Evolutionary conservation across 2,329 filamentous ascomycete genomes (phyloP).

Genomic region (Hypoxylon sp.): DNA sequence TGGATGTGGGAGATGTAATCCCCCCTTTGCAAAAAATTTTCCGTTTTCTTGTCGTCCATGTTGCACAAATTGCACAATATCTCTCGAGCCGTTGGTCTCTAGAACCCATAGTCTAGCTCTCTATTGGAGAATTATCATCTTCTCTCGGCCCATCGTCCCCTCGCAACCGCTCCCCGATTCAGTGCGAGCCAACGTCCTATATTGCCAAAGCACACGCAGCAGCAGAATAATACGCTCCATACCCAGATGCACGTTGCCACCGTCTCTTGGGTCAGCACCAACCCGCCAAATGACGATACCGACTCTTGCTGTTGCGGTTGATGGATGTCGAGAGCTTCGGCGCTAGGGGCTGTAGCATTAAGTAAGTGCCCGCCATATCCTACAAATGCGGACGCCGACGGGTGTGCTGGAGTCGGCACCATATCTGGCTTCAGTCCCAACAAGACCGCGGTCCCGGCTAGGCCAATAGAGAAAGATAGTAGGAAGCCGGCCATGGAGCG

Average conservation of each 20-base stretch:
- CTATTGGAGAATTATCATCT: conserved; percentile 3
- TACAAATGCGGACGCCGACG: conserved; percentile 47
- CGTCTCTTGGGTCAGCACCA: conserved; percentile 70
- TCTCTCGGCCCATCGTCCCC: conserved; percentile 60
- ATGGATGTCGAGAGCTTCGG: conserved; percentile 14
- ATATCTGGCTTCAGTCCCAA: conserved; percentile 83
- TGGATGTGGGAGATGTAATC: not conserved
- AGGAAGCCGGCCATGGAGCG: conserved; percentile 88
- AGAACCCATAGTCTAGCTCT: not conserved
- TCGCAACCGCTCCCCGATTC: conserved; percentile 59
- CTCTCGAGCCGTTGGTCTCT: not conserved
- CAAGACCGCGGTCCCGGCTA: conserved; percentile 80
- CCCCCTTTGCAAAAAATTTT: not conserved
- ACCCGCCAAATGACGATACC: conserved; percentile 64
- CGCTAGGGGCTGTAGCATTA: conserved; percentile 18
- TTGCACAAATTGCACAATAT: conserved; percentile 1
- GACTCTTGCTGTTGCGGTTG: conserved; percentile 37
- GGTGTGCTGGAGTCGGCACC: conserved; percentile 75
- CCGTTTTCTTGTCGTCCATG: not conserved
- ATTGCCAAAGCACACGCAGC: conserved; percentile 95
- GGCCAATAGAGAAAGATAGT: conserved; percentile 80
- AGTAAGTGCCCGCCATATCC: conserved; percentile 24
- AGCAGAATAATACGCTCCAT: conserved; percentile 93
- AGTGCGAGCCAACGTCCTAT: conserved; percentile 86
- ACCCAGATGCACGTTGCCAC: conserved; percentile 88